These are phyloP conservation scores for Nowakowskiella sp. DNA, from an alignment of 192 early-diverging fungal species.

Conservation along the genomic window DNA sequence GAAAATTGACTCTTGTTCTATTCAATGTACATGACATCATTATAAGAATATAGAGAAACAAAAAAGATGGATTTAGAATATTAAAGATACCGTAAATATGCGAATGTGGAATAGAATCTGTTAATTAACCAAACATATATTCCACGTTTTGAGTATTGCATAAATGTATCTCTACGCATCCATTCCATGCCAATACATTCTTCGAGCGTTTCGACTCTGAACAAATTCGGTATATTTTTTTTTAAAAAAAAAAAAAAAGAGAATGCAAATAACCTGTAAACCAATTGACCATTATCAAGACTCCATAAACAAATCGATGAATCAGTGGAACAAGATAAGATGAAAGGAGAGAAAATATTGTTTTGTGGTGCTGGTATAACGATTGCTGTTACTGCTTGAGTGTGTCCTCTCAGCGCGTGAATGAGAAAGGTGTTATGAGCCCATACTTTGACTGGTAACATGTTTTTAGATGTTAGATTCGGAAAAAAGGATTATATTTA, in stretches of 20 bases:
- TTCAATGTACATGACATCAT: too few relatives aligned
- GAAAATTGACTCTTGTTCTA: constrained; percentile 7
- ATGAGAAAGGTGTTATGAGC: constrained; percentile 31
- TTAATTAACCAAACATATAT: constrained; percentile 39
- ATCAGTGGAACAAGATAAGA: constrained; percentile 40
- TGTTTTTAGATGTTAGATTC: not conserved
- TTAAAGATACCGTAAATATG: constrained; percentile 22
- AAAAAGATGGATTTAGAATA: not conserved
- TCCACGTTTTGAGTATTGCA: constrained; percentile 27
- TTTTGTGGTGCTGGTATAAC: constrained; percentile 17
- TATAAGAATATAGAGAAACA: not conserved
- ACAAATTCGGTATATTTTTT: too few relatives aligned
- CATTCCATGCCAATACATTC: constrained; percentile 41
- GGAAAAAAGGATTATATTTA: not conserved
- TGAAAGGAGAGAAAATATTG: constrained; percentile 18
- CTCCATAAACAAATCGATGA: constrained; percentile 43
- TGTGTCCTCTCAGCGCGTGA: constrained; percentile 31
- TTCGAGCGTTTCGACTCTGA: constrained; percentile 28
- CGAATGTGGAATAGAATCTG: constrained; percentile 35
- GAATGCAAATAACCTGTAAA: constrained; percentile 23
- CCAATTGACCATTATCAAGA: constrained; percentile 31
- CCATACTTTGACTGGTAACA: constrained; percentile 42
- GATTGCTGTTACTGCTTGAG: constrained; percentile 37
- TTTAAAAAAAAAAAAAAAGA: not conserved
- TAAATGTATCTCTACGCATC: constrained; percentile 37